A percentile compares a stretch with the other conserved stretches of the same genome.
Conservation (phyloP, 352 stramenopile genomes). For the Pythium volutum region DNA sequence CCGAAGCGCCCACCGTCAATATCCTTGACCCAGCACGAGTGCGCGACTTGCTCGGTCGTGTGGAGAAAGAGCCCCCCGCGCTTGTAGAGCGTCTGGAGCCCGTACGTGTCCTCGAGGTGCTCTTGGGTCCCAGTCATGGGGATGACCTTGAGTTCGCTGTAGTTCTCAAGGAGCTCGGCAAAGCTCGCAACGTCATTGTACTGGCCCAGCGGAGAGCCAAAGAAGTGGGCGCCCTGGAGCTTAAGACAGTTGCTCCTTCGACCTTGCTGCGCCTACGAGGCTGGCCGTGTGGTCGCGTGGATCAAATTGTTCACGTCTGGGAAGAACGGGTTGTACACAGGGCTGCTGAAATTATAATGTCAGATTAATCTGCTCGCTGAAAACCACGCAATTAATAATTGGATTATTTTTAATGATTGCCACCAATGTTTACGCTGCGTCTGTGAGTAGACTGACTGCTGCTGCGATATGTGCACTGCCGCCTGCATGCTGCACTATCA, state of each 20-base stretch:
- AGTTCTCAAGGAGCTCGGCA: conserved; percentile 29
- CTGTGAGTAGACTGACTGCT: too few relatives aligned
- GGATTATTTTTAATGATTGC: too few relatives aligned
- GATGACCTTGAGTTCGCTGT: conserved; percentile 30
- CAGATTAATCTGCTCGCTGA: too few relatives aligned
- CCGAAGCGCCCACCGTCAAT: neutral
- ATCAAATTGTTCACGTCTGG: too few relatives aligned
- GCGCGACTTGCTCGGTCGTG: conserved; percentile 19
- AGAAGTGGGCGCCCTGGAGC: conserved; percentile 30
- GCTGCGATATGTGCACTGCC: too few relatives aligned
- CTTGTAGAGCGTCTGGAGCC: conserved; percentile 30
- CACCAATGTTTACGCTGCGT: too few relatives aligned
- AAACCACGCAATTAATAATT: too few relatives aligned
- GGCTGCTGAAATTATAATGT: too few relatives aligned
- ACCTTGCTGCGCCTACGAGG: too few relatives aligned
- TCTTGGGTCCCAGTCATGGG: conserved; percentile 36
- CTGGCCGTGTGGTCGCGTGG: too few relatives aligned
- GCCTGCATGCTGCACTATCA: too few relatives aligned
- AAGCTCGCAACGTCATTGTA: conserved; percentile 31
- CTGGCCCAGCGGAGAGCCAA: conserved; percentile 27
- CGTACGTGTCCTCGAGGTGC: conserved; percentile 34
- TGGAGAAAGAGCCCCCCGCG: conserved; percentile 26
- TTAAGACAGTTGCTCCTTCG: conserved; percentile 30
- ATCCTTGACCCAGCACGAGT: conserved; percentile 34
- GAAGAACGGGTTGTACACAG: too few relatives aligned